Base-by-base conservation (phyloP, 805 yeast genomes). In the Torulaspora maleeae region DNA sequence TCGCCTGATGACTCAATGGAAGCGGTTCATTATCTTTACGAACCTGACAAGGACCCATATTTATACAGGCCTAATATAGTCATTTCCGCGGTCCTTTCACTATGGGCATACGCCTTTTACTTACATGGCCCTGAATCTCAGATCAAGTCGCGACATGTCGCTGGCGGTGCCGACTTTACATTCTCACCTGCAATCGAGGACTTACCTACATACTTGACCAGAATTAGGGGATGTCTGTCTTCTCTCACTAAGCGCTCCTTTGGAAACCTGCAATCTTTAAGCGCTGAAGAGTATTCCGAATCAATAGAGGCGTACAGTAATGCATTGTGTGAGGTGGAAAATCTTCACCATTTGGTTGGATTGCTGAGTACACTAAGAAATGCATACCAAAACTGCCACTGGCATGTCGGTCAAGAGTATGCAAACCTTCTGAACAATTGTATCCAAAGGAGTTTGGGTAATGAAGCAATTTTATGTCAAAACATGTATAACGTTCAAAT, bases 351-450 rank as follows among this genome's bases (percentile, higher is more conserved):
- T 22, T n/a, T 79, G 27, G 74, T 75, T 5, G 87, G 87, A 1
- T 58, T 82, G 34, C 58, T 80, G 49, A 68, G 67, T 43, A 49
- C 76, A 44, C 66, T 76, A 17, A 67, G 74, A 7, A 59, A 62
- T 17, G 60, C 64, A 30, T 64, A 74, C 46, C 54, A 54, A 24
- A 62, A 56, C 15, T 68, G 75, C 40, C 67, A 69, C 35, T 80
- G 80, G 77, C 74, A 75, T 33, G 64, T 78, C 45, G 79, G 79
- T n/a, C 63, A 61, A 38, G 86, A 80, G 55, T 69, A 75, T 47
- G 73, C 80, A 0, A 69, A 71, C 39, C 61, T 80, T 50, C 60
- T 79, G 38, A 56, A 63, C 38, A 76, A 77, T 54, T 78, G 82
- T 59, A 71, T 71, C 27, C 70, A 71, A 40, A 62, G 85, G 51